A percentile compares a stretch with the other conserved stretches of the same genome.
phyloP scores from a whole-genome alignment of 140 eudicot species.

The Erigeron philadelphicus region DNA sequence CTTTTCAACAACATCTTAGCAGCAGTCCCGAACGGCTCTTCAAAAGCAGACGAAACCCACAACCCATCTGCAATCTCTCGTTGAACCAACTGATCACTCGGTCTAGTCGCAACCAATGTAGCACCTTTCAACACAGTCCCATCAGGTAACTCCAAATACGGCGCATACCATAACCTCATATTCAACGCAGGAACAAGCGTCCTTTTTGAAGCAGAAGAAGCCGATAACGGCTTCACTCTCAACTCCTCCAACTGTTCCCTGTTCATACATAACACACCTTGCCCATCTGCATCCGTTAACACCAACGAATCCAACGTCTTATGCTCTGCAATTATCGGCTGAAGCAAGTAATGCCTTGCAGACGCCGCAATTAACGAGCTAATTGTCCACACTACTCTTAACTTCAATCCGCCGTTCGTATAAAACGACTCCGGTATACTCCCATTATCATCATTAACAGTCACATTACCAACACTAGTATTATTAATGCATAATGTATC shows the following conservation, averaged over 20 bases:
- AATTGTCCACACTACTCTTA: conserved; percentile 86
- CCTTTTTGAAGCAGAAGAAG: conserved; percentile 64
- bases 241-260: conserved; percentile 76
- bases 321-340: conserved; percentile 67
- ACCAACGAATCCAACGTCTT: conserved; percentile 51
- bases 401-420: conserved; percentile 68
- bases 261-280: conserved; percentile 76
- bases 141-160: conserved; percentile 59
- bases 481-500: no score
- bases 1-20: conserved; percentile 75
- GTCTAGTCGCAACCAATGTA: conserved; percentile 58
- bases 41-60: conserved; percentile 72
- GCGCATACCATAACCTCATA: conserved; percentile 87
- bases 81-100: conserved; percentile 49
- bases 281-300: conserved; percentile 67
- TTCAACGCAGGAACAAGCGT: conserved; percentile 70
- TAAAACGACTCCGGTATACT: conserved; percentile 65
- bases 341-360: conserved; percentile 68
- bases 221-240: conserved; percentile 79
- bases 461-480: not conserved
- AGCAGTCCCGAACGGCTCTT: conserved; percentile 76
- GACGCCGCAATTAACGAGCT: conserved; percentile 81
- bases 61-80: conserved; percentile 57
- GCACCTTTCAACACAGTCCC: conserved; percentile 68
- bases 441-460: conserved; percentile 44